Conservation (phyloP, 106 monocot genomes). For the Dioscorea dumetorum region DNA sequence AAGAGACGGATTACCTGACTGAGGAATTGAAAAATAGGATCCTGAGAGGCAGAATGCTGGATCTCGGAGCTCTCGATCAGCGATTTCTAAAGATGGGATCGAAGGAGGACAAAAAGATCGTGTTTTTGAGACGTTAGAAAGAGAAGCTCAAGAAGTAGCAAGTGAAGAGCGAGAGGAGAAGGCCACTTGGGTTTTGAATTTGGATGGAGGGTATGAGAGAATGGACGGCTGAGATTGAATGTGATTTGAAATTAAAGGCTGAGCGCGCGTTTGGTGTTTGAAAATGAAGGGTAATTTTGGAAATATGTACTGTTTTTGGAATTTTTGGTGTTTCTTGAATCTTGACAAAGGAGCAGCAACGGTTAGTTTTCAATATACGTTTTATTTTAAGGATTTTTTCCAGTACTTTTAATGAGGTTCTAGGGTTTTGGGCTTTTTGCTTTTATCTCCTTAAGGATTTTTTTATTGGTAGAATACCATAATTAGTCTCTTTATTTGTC, state of each 20-base stretch:
- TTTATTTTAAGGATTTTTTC: too few relatives aligned
- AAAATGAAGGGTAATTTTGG: constrained; percentile 12
- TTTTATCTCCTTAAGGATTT: too few relatives aligned
- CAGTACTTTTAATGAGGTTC: too few relatives aligned
- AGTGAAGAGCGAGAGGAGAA: background rate
- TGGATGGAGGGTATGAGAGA: constrained; percentile 1
- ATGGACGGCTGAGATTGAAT: constrained; percentile 13
- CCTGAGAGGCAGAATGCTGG: constrained; percentile 40
- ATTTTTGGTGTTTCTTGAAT: too few relatives aligned
- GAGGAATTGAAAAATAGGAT: constrained; percentile 47
- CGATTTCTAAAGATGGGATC: too few relatives aligned
- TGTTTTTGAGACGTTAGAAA: too few relatives aligned
- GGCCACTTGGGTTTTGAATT: background rate
- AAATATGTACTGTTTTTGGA: background rate
- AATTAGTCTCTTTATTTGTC: too few relatives aligned
- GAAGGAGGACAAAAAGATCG: too few relatives aligned
- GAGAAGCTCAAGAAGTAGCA: background rate
- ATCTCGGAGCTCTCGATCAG: background rate
- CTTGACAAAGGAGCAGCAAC: too few relatives aligned
- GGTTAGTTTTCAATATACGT: too few relatives aligned
- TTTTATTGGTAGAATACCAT: too few relatives aligned
- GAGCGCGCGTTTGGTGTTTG: constrained; percentile 9
- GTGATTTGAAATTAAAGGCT: constrained; percentile 16
- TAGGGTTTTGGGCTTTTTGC: too few relatives aligned
- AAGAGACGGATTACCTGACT: constrained; percentile 37